A percentile compares a stretch with the other conserved stretches of the same genome.
phyloP scores from a whole-genome alignment of 139 green algal species.

The Chlamydomonas eustigma region DNA sequence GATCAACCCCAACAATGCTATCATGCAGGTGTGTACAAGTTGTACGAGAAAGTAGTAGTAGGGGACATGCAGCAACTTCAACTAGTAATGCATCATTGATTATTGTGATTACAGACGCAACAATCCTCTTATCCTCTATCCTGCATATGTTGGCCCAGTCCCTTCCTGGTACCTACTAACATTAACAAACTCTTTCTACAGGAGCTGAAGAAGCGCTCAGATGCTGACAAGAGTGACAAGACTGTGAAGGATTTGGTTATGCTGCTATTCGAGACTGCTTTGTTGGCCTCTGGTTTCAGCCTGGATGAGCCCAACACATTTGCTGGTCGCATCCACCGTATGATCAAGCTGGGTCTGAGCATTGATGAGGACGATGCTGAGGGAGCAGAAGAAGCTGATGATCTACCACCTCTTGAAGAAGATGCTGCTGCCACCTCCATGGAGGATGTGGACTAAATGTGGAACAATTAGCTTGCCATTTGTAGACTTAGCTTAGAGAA shows the following conservation, averaged over 20 bases:
- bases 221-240: conserved; percentile 97
- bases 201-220: conserved; percentile 82
- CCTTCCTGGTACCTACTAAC: too few relatives aligned
- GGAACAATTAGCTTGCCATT: too few relatives aligned
- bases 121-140: too few relatives aligned
- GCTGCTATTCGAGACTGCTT: conserved; percentile 97
- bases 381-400: conserved; percentile 54
- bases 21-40: conserved; percentile 81
- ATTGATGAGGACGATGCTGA: conserved; percentile 93
- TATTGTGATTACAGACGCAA: too few relatives aligned
- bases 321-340: conserved; percentile 95
- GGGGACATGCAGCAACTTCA: not conserved
- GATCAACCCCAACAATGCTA: conserved; percentile 98
- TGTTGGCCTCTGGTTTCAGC: conserved; percentile 93
- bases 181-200: conserved; percentile 28
- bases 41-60: too few relatives aligned
- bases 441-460: conserved; percentile 89
- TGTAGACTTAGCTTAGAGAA: too few relatives aligned
- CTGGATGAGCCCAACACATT: conserved; percentile 99
- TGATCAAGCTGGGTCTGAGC: conserved; percentile 98
- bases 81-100: not conserved
- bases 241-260: conserved; percentile 99
- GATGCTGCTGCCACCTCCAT: conserved; percentile 90
- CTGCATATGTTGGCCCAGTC: too few relatives aligned
- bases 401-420: conserved; percentile 93